Conservation (phyloP, 306 rosid genomes). For the Lathyrus oleraceus region DNA sequence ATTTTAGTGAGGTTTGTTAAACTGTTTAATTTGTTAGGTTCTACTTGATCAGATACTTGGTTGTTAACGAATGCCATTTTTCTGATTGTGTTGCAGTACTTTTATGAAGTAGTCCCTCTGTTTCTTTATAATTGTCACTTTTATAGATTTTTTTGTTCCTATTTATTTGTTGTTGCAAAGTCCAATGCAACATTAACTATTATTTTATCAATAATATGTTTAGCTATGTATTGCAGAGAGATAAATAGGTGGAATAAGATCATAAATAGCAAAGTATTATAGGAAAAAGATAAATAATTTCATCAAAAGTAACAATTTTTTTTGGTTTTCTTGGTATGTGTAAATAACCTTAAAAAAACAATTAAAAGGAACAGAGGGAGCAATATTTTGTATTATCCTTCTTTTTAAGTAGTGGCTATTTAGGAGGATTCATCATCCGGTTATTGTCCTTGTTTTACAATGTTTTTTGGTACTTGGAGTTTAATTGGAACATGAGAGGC, state of each 20-base stretch:
- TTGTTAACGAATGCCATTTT: constrained; percentile 26
- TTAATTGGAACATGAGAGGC: constrained; percentile 4
- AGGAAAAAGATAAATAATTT: not conserved
- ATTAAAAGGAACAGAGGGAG: not conserved
- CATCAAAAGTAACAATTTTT: not conserved
- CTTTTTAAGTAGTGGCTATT: constrained; percentile 21
- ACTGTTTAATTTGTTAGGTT: constrained; percentile 28
- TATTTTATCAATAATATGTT: not conserved
- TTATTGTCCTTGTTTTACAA: constrained; percentile 7
- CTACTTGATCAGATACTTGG: constrained; percentile 22
- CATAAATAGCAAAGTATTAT: not conserved
- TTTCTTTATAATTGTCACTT: not conserved
- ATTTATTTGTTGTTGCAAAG: not conserved
- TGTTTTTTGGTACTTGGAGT: not conserved
- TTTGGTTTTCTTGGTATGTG: not conserved
- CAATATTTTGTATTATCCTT: constrained; percentile 23
- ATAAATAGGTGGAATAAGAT: not conserved
- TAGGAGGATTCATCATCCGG: constrained; percentile 3
- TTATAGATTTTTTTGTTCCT: not conserved
- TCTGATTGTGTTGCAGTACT: constrained; percentile 24
- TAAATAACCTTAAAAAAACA: not conserved
- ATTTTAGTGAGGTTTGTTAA: constrained; percentile 79
- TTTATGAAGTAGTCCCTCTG: not conserved
- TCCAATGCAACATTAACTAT: not conserved
- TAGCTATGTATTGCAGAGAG: not conserved